These are phyloP conservation scores for Hypoxylon sp. DNA, from an alignment of 2,329 filamentous ascomycete genomes.

Conservation along the genomic window DNA sequence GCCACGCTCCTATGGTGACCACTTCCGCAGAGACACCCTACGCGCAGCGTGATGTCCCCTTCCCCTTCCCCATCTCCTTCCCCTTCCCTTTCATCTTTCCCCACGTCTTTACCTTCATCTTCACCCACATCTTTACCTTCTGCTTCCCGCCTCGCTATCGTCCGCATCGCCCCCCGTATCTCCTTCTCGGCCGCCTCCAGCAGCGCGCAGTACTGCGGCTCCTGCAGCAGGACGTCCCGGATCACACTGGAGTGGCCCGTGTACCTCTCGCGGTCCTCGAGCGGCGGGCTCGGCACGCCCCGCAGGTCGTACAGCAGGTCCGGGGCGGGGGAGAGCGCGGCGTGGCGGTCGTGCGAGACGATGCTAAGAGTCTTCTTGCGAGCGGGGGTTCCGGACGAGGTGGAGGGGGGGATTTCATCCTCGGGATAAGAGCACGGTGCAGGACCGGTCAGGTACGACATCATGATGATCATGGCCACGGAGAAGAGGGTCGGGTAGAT, in stretches of 20 bases:
- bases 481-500: background rate
- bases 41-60: conserved; percentile 1
- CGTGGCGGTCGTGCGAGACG: conserved; percentile 17
- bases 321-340: conserved; percentile 2
- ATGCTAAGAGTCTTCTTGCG: conserved; percentile 14
- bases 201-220: conserved; percentile 7
- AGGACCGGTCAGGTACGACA: background rate
- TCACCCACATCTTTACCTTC: no score
- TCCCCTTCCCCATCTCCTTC: background rate
- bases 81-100: no score
- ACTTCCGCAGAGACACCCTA: conserved; percentile 19
- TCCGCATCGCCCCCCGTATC: conserved; percentile 12
- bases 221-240: conserved; percentile 4
- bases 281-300: conserved; percentile 12
- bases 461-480: background rate
- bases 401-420: no score
- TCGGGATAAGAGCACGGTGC: no score
- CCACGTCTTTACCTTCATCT: no score
- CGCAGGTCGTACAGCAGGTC: conserved; percentile 19
- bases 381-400: background rate
- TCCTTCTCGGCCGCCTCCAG: conserved; percentile 6
- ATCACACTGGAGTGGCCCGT: conserved; percentile 9
- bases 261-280: background rate
- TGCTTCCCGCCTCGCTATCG: no score
- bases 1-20: conserved; percentile 19